A percentile compares a stretch with the other conserved stretches of the same genome.
Evolutionary conservation across 2,329 filamentous ascomycete genomes (phyloP).

Genomic region (Exophiala viscosa): DNA sequence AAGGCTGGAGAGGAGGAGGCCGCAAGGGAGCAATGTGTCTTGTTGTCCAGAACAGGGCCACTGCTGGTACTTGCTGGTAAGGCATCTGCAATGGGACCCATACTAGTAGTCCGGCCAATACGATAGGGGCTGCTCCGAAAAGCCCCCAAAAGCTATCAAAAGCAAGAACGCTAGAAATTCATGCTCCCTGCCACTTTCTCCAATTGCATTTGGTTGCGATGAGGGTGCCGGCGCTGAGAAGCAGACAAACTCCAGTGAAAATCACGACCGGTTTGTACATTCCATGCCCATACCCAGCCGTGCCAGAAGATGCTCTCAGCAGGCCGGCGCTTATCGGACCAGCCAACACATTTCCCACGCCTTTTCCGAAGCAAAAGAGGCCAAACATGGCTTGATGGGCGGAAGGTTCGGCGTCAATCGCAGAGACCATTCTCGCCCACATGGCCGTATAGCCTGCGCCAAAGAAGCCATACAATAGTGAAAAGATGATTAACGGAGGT

Average conservation of each 20-base stretch:
- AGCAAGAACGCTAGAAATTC: too few species aligned
- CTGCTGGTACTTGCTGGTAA: too few species aligned
- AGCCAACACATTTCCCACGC: slow-evolving; percentile 28
- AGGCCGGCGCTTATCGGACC: slow-evolving; percentile 27
- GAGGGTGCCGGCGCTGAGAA: slow-evolving; percentile 16
- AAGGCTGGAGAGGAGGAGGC: too few species aligned
- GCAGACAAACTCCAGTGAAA: slow-evolving; percentile 26
- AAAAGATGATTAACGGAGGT: slow-evolving; percentile 40
- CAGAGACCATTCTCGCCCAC: slow-evolving; percentile 41
- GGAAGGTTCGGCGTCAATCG: slow-evolving; percentile 13
- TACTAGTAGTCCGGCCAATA: too few species aligned
- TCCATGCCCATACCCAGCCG: slow-evolving; percentile 13
- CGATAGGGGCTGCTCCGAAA: too few species aligned
- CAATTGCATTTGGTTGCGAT: too few species aligned
- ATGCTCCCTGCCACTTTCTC: too few species aligned
- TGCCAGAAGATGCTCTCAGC: slow-evolving; percentile 2
- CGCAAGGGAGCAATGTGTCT: too few species aligned
- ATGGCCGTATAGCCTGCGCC: slow-evolving; percentile 42
- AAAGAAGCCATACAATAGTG: slow-evolving; percentile 44
- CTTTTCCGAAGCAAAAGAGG: slow-evolving; percentile 27
- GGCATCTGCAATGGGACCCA: too few species aligned
- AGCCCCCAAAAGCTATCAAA: too few species aligned
- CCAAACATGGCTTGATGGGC: slow-evolving; percentile 21
- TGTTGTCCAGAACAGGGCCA: too few species aligned
- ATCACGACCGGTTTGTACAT: slow-evolving; percentile 23